These are phyloP conservation scores for Backusella australiensis DNA, from an alignment of 192 early-diverging fungal genomes.

Conservation along the genomic window DNA sequence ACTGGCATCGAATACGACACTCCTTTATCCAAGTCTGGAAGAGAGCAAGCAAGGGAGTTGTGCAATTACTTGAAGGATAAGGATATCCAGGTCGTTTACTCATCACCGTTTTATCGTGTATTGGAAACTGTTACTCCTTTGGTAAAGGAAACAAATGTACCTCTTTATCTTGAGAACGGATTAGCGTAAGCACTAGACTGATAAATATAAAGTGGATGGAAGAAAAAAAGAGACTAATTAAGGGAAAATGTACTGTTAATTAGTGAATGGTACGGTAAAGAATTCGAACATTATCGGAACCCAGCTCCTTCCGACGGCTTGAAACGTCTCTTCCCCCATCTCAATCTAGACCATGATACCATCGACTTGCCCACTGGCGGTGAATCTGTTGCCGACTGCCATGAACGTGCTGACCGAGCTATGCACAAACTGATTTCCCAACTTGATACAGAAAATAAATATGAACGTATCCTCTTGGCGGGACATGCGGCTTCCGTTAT, in stretches of 20 bases:
- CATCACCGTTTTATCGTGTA: constrained; percentile 35
- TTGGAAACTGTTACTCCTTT: constrained; percentile 21
- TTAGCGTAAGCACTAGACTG: constrained; percentile 15
- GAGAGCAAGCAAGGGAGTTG: constrained; percentile 26
- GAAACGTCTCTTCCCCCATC: constrained; percentile 12
- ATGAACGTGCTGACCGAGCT: constrained; percentile 12
- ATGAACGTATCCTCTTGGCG: constrained; percentile 11
- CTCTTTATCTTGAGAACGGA: constrained; percentile 19
- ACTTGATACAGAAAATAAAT: constrained; percentile 6
- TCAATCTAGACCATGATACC: constrained; percentile 9
- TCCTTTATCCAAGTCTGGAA: constrained; percentile 12
- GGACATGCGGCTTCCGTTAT: constrained; percentile 32
- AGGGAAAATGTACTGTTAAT: background rate
- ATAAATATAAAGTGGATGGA: background rate
- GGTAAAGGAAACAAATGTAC: background rate
- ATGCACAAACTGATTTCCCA: constrained; percentile 12
- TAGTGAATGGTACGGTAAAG: constrained; percentile 33
- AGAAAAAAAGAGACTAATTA: background rate
- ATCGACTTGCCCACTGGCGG: constrained; percentile 14
- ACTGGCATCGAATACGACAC: constrained; percentile 22
- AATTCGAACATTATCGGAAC: background rate
- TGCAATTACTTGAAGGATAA: constrained; percentile 17
- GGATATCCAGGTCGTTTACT: constrained; percentile 22
- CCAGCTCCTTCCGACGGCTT: constrained; percentile 4
- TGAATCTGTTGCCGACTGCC: constrained; percentile 18